A percentile compares a stretch with the other conserved stretches of the same genome.
Evolutionary conservation across 129 eudicot genomes (phyloP).

Genomic region (Escallonia herrerae): DNA sequence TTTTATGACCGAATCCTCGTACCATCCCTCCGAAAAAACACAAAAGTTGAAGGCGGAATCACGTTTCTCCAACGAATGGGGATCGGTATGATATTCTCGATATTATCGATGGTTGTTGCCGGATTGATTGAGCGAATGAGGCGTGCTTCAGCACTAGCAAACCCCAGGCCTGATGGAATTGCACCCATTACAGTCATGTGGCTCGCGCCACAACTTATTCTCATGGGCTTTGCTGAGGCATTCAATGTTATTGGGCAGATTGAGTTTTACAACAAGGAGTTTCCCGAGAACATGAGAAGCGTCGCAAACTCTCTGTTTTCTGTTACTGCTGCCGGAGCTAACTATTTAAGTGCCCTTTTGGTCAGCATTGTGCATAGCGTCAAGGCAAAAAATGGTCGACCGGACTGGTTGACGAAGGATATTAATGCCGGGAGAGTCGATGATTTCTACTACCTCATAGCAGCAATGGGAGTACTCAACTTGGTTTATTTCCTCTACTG

Average conservation of each 20-base stretch:
- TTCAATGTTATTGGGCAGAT: conserved; percentile 70
- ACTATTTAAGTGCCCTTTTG: conserved; percentile 47
- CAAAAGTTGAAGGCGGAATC: conserved; percentile 71
- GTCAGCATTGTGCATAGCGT: conserved; percentile 46
- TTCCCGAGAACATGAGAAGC: conserved; percentile 76
- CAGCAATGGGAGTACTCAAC: conserved; percentile 62
- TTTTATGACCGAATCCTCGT: conserved; percentile 66
- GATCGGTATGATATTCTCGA: conserved; percentile 56
- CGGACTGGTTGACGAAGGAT: conserved; percentile 69
- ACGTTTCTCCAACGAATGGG: conserved; percentile 81
- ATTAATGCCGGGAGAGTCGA: conserved; percentile 65
- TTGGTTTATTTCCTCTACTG: conserved; percentile 52
- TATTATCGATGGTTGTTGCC: conserved; percentile 68
- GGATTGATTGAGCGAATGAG: conserved; percentile 62
- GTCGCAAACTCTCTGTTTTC: conserved; percentile 52
- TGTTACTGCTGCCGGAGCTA: conserved; percentile 53
- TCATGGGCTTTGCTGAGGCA: conserved; percentile 83
- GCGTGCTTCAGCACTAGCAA: conserved; percentile 39
- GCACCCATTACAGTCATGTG: conserved; percentile 69
- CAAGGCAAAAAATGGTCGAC: conserved; percentile 46
- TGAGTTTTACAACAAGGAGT: conserved; percentile 84
- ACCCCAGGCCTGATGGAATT: conserved; percentile 30
- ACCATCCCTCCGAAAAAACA: conserved; percentile 53
- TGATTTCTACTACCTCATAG: conserved; percentile 59
- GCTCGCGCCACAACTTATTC: conserved; percentile 78